Percentiles rank a stretch among this genome's conserved stretches.
These are phyloP conservation scores for Collariella sp. DNA, from an alignment of 495 filamentous ascomycete species.

Conservation along the genomic window DNA sequence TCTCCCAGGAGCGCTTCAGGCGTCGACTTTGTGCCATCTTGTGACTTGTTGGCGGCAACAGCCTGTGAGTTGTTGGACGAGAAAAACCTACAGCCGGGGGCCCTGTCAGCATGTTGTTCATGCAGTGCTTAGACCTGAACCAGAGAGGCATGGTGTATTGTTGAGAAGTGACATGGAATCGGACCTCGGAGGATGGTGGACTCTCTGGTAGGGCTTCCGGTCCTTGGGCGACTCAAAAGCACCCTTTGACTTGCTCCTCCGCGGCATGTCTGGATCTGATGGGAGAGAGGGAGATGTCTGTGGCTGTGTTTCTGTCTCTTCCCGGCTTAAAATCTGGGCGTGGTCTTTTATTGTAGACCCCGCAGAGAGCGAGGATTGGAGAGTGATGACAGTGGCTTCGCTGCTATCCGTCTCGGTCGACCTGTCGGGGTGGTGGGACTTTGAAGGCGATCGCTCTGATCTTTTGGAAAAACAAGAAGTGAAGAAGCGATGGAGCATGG, in stretches of 20 bases:
- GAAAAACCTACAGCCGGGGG: not conserved
- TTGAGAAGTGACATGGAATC: not conserved
- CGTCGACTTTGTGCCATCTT: slow-evolving; percentile 40
- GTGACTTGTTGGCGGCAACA: not conserved
- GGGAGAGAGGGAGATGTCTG: not conserved
- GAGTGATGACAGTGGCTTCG: slow-evolving; percentile 1
- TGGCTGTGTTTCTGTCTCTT: not conserved
- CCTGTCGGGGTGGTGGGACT: slow-evolving; percentile 12
- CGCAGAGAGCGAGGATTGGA: not conserved
- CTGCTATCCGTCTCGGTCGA: slow-evolving; percentile 22
- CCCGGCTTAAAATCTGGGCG: not conserved
- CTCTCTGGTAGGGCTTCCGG: not conserved
- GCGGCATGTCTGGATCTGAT: slow-evolving; percentile 6
- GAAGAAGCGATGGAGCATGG: slow-evolving; percentile 21
- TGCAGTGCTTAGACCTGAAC: not conserved
- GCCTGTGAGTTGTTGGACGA: not conserved
- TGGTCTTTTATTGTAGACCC: not conserved
- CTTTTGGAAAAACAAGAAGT: slow-evolving; percentile 23
- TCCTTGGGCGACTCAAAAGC: slow-evolving; percentile 3
- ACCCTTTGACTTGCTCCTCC: slow-evolving; percentile 3
- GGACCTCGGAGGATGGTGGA: not conserved
- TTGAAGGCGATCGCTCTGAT: slow-evolving; percentile 6
- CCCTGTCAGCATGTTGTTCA: not conserved
- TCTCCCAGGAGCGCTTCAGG: not conserved
- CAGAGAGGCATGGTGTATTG: not conserved